Evolutionary conservation across 2,329 filamentous ascomycete genomes (phyloP), one percentile per base, ranked within the genome.

Genomic region (Akanthomyces lecanii): DNA sequence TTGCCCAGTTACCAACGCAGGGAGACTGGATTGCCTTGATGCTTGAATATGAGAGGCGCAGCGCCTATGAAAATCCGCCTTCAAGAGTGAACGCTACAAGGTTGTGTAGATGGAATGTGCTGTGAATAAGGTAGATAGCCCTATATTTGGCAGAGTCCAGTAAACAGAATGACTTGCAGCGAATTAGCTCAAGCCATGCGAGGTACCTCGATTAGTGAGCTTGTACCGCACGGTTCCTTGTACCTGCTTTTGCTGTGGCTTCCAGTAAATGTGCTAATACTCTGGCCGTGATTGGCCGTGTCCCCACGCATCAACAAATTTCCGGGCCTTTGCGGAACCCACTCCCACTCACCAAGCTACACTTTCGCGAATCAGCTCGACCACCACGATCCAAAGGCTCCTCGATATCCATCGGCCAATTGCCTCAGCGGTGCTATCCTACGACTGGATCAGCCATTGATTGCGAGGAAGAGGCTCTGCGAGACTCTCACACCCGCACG

Each of bases 391-490:
- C 30, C 25, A 44, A 55, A 59, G 62, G 55, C 25, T 54, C 33
- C 40, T 53, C 61, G 54, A 57, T 56, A 58, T 54, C 25, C 55
- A 58, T 54, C 54, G 55, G 55, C 42, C 62, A 63, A 63, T 63
- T 60, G 60, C 61, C 45, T 52, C 48, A 54, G 28, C 33, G 50
- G 54, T 59, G 55, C 62, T 48, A 23, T 58, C 48, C 55, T 42
- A 11, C 52, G 44, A 62, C 30, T 28, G 60, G 60, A 62, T 62
- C 60, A 51, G 52, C 60, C 60, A 56, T 62, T 62, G 56, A 47
- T 21, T 45, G 58, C 53, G 62, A 62, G 65, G 50, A 56, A 63
- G 50, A 60, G 63, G 69, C 69, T 67, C 68, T 68, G 68, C 64
- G 68, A 66, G 55, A 55, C 10, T 14, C 18, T 33, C 28, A n/a